Evolutionary conservation across 805 yeast species (phyloP), one percentile per base, ranked within the genome.

Genomic region (Wickerhamomyces subpelliculosus): DNA sequence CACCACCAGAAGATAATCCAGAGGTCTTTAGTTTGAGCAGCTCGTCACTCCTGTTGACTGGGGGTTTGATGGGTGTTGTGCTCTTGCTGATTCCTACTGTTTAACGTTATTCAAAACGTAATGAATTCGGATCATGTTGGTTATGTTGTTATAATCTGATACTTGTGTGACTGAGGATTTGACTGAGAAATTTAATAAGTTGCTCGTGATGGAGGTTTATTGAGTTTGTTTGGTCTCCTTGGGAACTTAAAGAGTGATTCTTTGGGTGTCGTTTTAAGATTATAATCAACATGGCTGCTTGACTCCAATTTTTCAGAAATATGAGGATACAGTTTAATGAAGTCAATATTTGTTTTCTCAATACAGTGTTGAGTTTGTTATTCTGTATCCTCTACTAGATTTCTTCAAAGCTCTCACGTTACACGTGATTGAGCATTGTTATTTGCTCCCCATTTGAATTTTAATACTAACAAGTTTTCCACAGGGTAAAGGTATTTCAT

Each of bases 401-500:
- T 29, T 29, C 32, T 29, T 29, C 32, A 29, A n/a, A 29, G 32
- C 32, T 29, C 32, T 29, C 32, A 29, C 19, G 19, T 12, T 27
- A 21, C 32, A 29, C 19, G 19, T 29, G 32, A 29, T 29, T 29
- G 32, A 29, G 32, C 11, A 11, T 22, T n/a, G n/a, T n/a, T n/a
- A n/a, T n/a, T n/a, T n/a, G n/a, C n/a, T n/a, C n/a, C n/a, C n/a
- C n/a, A n/a, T n/a, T n/a, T n/a, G n/a, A n/a, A n/a, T n/a, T n/a
- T n/a, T n/a, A n/a, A n/a, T 66, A 68, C 76, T 73, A 72, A 71
- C 76, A 40, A 39, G 21, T 38, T 44, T 40, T 41, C 32, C 41
- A 47, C 62, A 84, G 95, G 99, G 99, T 75, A 93, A 93, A 76
- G 99, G 99, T 77, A 94, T 93, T 67, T 87, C 97, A 62, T 82